Percentiles rank a stretch among this genome's conserved stretches.
Evolutionary conservation across 305 asterid species (phyloP).

Genomic region (Rubia tinctorum): DNA sequence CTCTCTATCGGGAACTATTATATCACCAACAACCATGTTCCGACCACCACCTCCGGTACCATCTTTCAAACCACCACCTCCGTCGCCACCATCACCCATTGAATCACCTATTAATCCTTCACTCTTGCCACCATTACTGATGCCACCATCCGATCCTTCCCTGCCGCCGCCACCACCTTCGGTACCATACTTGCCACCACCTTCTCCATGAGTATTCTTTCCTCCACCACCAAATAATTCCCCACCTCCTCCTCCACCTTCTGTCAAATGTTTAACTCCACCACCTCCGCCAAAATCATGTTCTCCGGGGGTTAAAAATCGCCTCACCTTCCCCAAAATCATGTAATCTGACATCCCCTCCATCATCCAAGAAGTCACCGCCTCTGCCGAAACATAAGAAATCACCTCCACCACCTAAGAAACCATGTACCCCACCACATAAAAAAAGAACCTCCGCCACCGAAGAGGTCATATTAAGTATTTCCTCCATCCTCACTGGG

Average conservation of each 20-base stretch:
- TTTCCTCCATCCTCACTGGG: too few relatives aligned
- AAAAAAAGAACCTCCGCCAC: not conserved
- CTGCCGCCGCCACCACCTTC: not conserved
- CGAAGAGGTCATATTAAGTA: not conserved
- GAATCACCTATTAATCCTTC: too few relatives aligned
- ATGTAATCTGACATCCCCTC: not conserved
- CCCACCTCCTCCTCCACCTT: not conserved
- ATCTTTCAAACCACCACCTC: not conserved
- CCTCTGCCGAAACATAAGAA: not conserved
- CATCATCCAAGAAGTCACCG: not conserved
- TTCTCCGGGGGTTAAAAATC: not conserved
- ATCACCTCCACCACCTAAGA: not conserved
- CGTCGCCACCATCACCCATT: not conserved
- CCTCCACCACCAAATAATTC: not conserved
- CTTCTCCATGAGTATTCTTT: not conserved
- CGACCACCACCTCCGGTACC: not conserved
- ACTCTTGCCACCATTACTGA: too few relatives aligned
- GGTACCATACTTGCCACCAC: not conserved
- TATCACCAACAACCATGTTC: not conserved
- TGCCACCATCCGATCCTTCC: not conserved
- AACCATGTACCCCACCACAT: too few relatives aligned
- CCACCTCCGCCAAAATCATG: not conserved
- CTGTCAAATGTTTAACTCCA: not conserved
- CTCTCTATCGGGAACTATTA: not conserved
- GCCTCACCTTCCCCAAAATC: not conserved